These are phyloP conservation scores for Echeveria elegans DNA, from an alignment of 164 flowering plant species.

Conservation along the genomic window DNA sequence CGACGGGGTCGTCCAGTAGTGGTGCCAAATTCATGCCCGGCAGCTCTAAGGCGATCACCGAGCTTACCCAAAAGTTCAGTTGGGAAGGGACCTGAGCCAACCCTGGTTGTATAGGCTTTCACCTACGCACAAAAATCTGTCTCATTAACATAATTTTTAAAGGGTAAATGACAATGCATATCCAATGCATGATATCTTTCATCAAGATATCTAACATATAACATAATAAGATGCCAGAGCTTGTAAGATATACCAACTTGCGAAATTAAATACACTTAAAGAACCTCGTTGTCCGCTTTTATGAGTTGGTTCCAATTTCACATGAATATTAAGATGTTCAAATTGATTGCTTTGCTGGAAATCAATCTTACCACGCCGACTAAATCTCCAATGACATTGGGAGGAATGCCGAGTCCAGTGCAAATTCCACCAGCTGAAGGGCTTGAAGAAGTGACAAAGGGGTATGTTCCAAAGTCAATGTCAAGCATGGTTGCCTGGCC, in stretches of 20 bases:
- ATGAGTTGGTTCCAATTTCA: background rate
- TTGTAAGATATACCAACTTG: background rate
- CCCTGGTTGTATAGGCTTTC: slow-evolving; percentile 92
- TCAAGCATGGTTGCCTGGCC: slow-evolving; percentile 99
- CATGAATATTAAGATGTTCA: background rate
- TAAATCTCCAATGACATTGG: slow-evolving; percentile 77
- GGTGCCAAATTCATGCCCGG: slow-evolving; percentile 96
- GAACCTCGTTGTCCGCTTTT: background rate
- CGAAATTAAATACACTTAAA: background rate
- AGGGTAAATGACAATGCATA: background rate
- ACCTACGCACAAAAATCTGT: slow-evolving; percentile 41
- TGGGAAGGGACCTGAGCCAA: slow-evolving; percentile 96
- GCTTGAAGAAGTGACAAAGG: slow-evolving; percentile 92
- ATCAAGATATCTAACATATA: background rate
- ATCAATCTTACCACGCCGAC: slow-evolving; percentile 63
- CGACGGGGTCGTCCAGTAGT: slow-evolving; percentile 98
- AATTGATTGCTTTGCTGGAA: background rate
- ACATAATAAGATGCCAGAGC: background rate
- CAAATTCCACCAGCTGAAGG: slow-evolving; percentile 99
- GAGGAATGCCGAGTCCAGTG: slow-evolving; percentile 96
- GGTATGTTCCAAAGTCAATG: slow-evolving; percentile 95
- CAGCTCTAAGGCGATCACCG: slow-evolving; percentile 71
- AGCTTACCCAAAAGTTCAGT: slow-evolving; percentile 74
- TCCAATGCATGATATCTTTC: background rate
- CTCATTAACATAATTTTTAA: background rate